Percentiles rank a stretch among this genome's conserved stretches.
phyloP scores from a whole-genome alignment of 2,329 filamentous ascomycete species.

The Epichloe bromicola region DNA sequence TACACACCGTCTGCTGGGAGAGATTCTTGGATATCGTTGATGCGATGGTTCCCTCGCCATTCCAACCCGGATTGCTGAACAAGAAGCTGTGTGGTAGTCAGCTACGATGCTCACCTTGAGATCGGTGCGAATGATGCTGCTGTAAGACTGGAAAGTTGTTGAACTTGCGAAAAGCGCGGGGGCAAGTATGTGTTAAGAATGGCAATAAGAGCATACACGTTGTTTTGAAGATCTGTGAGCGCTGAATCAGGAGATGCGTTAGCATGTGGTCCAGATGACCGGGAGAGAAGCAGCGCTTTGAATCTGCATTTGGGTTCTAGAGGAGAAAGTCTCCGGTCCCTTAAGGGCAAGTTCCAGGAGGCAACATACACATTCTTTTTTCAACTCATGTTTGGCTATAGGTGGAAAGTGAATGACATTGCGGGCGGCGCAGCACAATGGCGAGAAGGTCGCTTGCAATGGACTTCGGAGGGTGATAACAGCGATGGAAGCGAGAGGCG shows the following conservation, averaged over 20 bases:
- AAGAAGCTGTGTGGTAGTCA: constrained; percentile 31
- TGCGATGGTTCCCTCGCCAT: constrained; percentile 33
- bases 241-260: constrained; percentile 19
- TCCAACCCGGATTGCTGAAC: constrained; percentile 46
- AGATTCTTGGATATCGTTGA: constrained; percentile 44
- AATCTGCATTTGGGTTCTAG: neutral
- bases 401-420: constrained; percentile 20
- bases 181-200: neutral
- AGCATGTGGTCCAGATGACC: constrained; percentile 7
- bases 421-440: constrained; percentile 18
- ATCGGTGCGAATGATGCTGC: neutral
- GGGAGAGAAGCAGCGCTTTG: neutral
- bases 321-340: neutral
- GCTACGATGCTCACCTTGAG: neutral
- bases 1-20: constrained; percentile 40
- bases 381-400: constrained; percentile 26
- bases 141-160: neutral
- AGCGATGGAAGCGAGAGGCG: neutral
- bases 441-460: constrained; percentile 6
- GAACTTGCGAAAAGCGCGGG: neutral
- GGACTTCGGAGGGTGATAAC: neutral
- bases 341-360: neutral
- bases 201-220: constrained; percentile 27
- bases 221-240: constrained; percentile 37
- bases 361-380: constrained; percentile 30